phyloP scores from a whole-genome alignment of 2,329 filamentous ascomycete genomes.

The Phialocephala subalpina region DNA sequence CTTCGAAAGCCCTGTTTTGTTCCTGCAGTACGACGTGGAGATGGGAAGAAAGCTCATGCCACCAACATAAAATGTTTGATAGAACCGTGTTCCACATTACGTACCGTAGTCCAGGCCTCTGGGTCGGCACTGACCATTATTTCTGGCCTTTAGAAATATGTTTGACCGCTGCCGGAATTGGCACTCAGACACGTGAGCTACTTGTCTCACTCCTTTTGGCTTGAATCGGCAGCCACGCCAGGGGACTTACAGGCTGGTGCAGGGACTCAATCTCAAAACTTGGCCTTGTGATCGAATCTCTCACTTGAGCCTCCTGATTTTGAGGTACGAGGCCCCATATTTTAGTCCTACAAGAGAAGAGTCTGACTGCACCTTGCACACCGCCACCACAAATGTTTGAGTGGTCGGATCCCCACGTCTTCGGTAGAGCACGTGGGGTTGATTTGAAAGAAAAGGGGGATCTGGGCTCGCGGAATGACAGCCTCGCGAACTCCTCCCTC shows the following conservation, averaged over 20 bases:
- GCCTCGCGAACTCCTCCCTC: neutral
- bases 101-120: neutral
- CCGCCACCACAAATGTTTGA: conserved; percentile 5
- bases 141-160: neutral
- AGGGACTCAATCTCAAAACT: conserved; percentile 1
- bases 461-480: neutral
- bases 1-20: neutral
- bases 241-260: neutral
- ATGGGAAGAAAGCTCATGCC: neutral
- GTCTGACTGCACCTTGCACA: neutral
- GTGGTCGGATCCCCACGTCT: neutral
- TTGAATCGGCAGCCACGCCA: neutral
- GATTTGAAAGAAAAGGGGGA: neutral
- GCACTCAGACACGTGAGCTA: neutral
- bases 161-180: neutral
- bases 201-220: neutral
- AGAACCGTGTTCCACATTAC: conserved; percentile 1
- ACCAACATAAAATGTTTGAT: conserved; percentile 1
- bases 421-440: conserved; percentile 1
- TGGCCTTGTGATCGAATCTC: conserved; percentile 3
- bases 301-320: neutral
- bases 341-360: neutral
- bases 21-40: conserved; percentile 4
- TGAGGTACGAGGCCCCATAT: neutral
- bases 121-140: neutral